Base-by-base conservation (phyloP, 2,329 filamentous ascomycete species). In the Magnaporthiopsis rhizophila region DNA sequence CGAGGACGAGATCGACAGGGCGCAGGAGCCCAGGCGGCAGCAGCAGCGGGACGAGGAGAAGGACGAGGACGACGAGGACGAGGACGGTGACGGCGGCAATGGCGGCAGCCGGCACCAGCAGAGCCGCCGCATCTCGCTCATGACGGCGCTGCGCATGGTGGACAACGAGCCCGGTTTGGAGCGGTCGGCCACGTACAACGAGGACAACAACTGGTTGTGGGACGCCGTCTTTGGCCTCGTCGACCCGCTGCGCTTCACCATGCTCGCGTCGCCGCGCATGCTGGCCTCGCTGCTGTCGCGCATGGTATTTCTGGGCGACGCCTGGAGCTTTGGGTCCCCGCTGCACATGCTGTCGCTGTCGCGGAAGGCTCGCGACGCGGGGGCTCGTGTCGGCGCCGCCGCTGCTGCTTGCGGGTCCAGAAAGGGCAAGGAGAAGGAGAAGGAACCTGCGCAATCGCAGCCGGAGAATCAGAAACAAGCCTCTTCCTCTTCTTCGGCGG, bases 281-380 rank as follows among this genome's bases (percentile, higher is more conserved):
- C 78, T 92, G 9, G 86, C 87, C 1, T 80, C 80, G 0, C 76
- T 91, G 61, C 75, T 89, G 5, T 83, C 83, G 24, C 82, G 82
- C 6, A 79, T 78, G 65, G 77, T 89, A 34, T 81, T 83, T 62
- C 77, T 84, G 56, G 78, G 79, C 12, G 84, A 89, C 69, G 77
- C 78, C 6, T 89, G 86, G 86, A 82, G 82, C 30, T 90, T 90
- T 69, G 80, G 85, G 64, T 84, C 85, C 66, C 80, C 81, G 8
- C 82, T 84, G 63, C 88, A 91, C 68, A 80, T 88, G 57, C 72
- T 91, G 8, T 81, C 80, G 0, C 69, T 82, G 0, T 78, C 79
- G 2, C 72, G 45, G 15, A 45, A 45, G 38, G 6, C 21, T 2
- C 18, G 18, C 45, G 45, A n/a, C 45, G 45, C 18, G 45, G 21